A percentile compares a stretch with the other conserved stretches of the same genome.
These are phyloP conservation scores for Malus orientalis DNA, from an alignment of 306 rosid species.

Conservation along the genomic window DNA sequence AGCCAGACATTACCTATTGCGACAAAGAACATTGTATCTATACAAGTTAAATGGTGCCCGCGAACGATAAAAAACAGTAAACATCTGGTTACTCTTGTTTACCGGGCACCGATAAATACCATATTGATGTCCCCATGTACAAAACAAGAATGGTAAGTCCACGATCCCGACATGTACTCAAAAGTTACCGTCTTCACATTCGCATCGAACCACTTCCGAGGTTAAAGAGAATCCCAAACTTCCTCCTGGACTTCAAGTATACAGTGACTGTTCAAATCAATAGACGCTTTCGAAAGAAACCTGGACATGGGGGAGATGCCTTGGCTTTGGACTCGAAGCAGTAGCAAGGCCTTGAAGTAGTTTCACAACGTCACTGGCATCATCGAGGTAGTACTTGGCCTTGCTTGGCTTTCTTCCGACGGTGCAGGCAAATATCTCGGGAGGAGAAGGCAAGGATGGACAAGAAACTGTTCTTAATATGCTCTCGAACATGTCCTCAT, in stretches of 20 bases:
- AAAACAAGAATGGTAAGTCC: constrained; percentile 35
- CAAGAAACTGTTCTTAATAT: constrained; percentile 44
- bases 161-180: constrained; percentile 17
- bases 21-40: constrained; percentile 38
- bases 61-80: constrained; percentile 14
- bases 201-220: constrained; percentile 16
- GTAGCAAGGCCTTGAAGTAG: constrained; percentile 62
- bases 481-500: constrained; percentile 88
- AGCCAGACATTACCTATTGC: constrained; percentile 25
- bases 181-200: constrained; percentile 6
- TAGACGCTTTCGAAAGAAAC: constrained; percentile 70
- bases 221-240: constrained; percentile 25
- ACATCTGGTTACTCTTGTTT: constrained; percentile 11
- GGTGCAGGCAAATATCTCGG: constrained; percentile 74
- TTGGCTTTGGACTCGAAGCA: constrained; percentile 62
- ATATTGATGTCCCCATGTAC: constrained; percentile 50
- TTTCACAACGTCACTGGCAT: constrained; percentile 51
- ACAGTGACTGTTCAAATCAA: constrained; percentile 20
- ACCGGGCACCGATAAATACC: constrained; percentile 38
- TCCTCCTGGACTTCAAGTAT: background rate
- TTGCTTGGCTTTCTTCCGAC: constrained; percentile 83
- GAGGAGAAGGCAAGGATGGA: constrained; percentile 44
- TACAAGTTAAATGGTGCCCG: constrained; percentile 47
- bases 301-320: constrained; percentile 45
- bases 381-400: constrained; percentile 79